Conservation (phyloP, 2,329 filamentous ascomycete species). For the Microdochium trichocladiopsis region DNA sequence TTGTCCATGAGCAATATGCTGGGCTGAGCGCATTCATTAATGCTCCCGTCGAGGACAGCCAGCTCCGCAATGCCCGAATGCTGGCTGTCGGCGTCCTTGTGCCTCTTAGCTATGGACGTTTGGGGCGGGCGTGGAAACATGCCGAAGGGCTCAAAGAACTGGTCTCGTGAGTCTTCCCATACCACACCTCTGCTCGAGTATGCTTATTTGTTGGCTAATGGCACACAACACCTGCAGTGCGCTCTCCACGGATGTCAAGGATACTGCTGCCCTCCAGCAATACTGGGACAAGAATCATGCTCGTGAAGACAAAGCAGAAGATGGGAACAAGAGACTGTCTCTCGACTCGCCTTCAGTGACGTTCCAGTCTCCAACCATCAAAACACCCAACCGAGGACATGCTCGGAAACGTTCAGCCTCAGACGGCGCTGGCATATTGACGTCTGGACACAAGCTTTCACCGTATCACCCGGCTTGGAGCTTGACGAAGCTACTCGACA, state of each 20-base stretch:
- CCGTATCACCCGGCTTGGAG: slow-evolving; percentile 82
- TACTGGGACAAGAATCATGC: slow-evolving; percentile 68
- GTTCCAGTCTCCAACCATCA: slow-evolving; percentile 26
- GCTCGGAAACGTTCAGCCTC: slow-evolving; percentile 52
- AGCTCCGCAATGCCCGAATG: slow-evolving; percentile 83
- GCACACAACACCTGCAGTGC: slow-evolving; percentile 29
- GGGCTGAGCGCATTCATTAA: slow-evolving; percentile 92
- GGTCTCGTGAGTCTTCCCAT: slow-evolving; percentile 48
- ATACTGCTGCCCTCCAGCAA: slow-evolving; percentile 59
- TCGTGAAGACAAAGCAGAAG: slow-evolving; percentile 29
- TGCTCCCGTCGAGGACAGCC: slow-evolving; percentile 66
- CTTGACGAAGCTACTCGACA: slow-evolving; percentile 67
- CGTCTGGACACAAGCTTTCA: slow-evolving; percentile 60
- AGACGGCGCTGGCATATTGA: slow-evolving; percentile 51
- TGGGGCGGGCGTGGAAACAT: slow-evolving; percentile 87
- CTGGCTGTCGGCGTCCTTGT: slow-evolving; percentile 87
- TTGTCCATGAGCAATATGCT: slow-evolving; percentile 76
- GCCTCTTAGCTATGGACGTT: slow-evolving; percentile 72
- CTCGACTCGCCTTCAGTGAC: slow-evolving; percentile 43
- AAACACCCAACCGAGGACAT: slow-evolving; percentile 32
- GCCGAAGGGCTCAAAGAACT: slow-evolving; percentile 69
- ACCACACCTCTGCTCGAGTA: neutral
- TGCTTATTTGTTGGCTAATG: slow-evolving; percentile 8
- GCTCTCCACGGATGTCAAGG: slow-evolving; percentile 57
- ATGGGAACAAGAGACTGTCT: slow-evolving; percentile 20